Evolutionary conservation across 148 eudicot genomes (phyloP), one percentile per base, ranked within the genome.

Genomic region (Euryodendron excelsum): DNA sequence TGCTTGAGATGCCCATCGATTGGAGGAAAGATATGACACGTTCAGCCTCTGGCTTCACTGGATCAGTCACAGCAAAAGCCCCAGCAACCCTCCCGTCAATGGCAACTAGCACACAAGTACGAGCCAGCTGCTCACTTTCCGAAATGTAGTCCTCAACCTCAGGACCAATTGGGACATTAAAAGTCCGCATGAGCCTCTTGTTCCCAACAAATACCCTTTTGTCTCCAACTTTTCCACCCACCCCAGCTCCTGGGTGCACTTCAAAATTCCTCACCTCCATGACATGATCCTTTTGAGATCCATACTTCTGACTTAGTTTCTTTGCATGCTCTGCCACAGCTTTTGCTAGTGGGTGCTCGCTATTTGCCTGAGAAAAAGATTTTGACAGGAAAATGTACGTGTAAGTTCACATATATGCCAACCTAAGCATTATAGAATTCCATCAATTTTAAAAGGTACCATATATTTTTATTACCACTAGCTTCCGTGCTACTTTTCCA

Each of bases 281-380:
- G 28, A 85, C 69, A 11, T 84, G 90, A 70, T 87, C 89, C 10
- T 56, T 41, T 77, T 60, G 79, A 72, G 88, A 84, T 37, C 85
- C 87, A 30, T 80, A 50, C 61, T 85, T 85, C 50, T 80, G 82
- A 67, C 82, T 82, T 66, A 89, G 84, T 83, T 79, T 90, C 87
- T 90, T 91, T 37, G 97, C 93, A 87, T 96, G 92, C 78, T 86
- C 89, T 31, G 89, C 91, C 59, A 96, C 91, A 53, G 99, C 89
- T 88, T 91, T 93, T 53, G 98, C 99, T 39, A 96, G 75, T 1
- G 99, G 99, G 79, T 96, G 99, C 85, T 96, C 97, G 79, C 99
- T 96, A 74, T 93, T 96, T 81, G 88, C 90, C 99, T 96, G 86
- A 65, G 70, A 27, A 82, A 17, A n/a, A 41, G 8, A 41, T 25